Evolutionary conservation across 139 green algal genomes (phyloP), one percentile per base, ranked within the genome.

Genomic region (Haematococcus lacustris): DNA sequence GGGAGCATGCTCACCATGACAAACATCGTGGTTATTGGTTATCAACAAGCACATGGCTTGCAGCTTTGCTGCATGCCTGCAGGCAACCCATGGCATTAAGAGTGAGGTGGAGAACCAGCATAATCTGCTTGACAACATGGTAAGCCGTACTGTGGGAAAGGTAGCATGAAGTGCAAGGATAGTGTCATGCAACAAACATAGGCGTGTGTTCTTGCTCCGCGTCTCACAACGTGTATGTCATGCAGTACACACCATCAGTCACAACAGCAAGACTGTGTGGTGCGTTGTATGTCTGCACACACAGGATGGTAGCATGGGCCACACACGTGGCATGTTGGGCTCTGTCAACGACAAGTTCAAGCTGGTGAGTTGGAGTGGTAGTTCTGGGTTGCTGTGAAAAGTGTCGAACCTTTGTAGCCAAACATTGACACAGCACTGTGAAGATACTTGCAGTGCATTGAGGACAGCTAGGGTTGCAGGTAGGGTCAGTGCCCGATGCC

Each of bases 31-130:
- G 65, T 78, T 21, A 35, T 35, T 57, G 51, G 3, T 41, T 2
- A 51, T 43, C 6, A 28, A 60, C 57, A 61, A 30, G 30, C n/a
- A 3, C 38, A 70, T 17, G n/a, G 3, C 38, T 17, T 71, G 38
- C 23, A 57, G 1, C 17, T 28, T 66, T 39, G 6, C 4, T 38
- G 3, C 38, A 51, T 1, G 38, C 41, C 1, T 76, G 71, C 79
- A 90, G 84, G 79, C 89, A 1, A 93, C 88, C 0, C 67, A 76
- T 32, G 77, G 79, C 60, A 92, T 93, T 40, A 77, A 87, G 38
- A 71, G 71, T 4, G 88, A 93, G 51, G 82, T 83, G 3, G 66
- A 88, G 7, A 77, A 69, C 2, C 88, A 93, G 32, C 85, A 90
- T 59, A 65, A 61, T 23, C 37, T 91, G 21, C 73, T 93, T 9